phyloP scores from a whole-genome alignment of 805 yeast genomes.

The Dipodascopsis tothii region DNA sequence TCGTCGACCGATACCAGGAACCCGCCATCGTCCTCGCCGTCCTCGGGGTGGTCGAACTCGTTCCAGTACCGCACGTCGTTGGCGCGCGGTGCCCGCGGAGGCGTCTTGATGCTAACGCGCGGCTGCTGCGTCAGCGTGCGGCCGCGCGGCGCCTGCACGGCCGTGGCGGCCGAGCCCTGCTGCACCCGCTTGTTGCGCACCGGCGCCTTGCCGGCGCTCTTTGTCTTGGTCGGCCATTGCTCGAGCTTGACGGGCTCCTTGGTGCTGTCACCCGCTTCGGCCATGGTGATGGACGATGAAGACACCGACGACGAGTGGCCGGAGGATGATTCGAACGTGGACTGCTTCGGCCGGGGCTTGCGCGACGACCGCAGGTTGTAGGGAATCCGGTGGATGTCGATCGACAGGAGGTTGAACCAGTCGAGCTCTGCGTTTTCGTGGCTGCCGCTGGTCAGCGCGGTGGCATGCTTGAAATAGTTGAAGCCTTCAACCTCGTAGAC shows the following conservation, averaged over 20 bases:
- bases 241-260: slow-evolving; percentile 1
- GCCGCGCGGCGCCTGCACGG: background rate
- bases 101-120: slow-evolving; percentile 25
- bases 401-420: slow-evolving; percentile 36
- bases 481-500: slow-evolving; percentile 40
- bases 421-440: slow-evolving; percentile 32
- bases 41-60: slow-evolving; percentile 52
- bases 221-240: slow-evolving; percentile 1
- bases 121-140: background rate
- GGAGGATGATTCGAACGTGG: background rate
- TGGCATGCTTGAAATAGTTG: slow-evolving; percentile 34
- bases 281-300: slow-evolving; percentile 11
- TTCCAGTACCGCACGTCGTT: slow-evolving; percentile 49
- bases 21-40: slow-evolving; percentile 31
- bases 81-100: no score
- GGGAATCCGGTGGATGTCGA: slow-evolving; percentile 46
- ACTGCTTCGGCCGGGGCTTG: slow-evolving; percentile 2
- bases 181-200: no score
- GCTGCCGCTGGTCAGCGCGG: slow-evolving; percentile 30
- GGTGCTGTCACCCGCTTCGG: background rate
- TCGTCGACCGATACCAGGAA: slow-evolving; percentile 24
- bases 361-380: slow-evolving; percentile 8
- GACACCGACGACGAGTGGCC: slow-evolving; percentile 8
- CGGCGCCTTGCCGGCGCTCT: no score
- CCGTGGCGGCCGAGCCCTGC: background rate